Evolutionary conservation across 1,139 yeast genomes (phyloP), one percentile per base, ranked within the genome.

Genomic region (Blastobotrys illinoisensis): DNA sequence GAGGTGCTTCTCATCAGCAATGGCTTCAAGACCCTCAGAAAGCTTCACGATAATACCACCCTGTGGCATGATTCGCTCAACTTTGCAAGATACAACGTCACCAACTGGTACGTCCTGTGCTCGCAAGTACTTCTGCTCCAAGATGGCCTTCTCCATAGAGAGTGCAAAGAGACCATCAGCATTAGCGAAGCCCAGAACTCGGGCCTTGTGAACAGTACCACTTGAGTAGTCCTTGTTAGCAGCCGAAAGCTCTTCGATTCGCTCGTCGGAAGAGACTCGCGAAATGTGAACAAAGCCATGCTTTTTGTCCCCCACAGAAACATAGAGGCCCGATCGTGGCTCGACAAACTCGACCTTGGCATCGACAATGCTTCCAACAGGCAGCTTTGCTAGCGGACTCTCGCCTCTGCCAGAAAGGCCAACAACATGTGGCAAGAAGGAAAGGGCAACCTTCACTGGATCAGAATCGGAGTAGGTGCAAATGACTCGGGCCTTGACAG

Each of bases 51-150:
- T 70, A 36, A 93, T 78, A 20, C 97, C 97, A n/a, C 76, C 76
- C 46, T 82, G 85, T 1, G 87, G 80, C 40, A 87, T 75, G 32
- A 89, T 85, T 58, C 82, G 78, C 26, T 79, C 73, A 45, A 93
- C 80, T 64, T 83, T 86, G 9, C 79, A 76, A 9, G 63, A 61
- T 40, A 88, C 74, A 6, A 79, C 67, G 53, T 83, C 85, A 32
- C 99, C 99, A 44, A 82, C 71, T 54, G 90, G 89, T 44, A 93
- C 79, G 63, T 90, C 97, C 48, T 78, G 79, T 7, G 83, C 71
- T 55, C 84, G 78, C 59, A 93, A 73, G 65, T 80, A 91, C 64
- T 82, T 77, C 58, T 86, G 81, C 18, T 82, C 78, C 44, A 93
- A 73, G 45, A 82, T 76, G 48, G 78, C 74, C 21, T 88, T 81